Evolutionary conservation across 768 basidiomycete species (phyloP).

Genomic region (Suillus alpinus): DNA sequence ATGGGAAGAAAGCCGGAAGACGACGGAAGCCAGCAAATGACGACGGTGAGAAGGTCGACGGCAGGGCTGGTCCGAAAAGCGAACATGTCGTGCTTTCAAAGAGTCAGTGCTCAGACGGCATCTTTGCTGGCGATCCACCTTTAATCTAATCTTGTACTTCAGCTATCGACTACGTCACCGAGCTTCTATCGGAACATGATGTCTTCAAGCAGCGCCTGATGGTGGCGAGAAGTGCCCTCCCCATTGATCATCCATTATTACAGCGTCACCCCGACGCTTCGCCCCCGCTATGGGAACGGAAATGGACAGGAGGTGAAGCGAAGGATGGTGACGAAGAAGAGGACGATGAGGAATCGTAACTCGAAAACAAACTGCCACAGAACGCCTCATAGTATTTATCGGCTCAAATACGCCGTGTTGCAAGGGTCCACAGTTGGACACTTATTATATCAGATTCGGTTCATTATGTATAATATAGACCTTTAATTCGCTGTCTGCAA

Average conservation of each 20-base stretch:
- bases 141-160: constrained; percentile 6
- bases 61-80: constrained; percentile 84
- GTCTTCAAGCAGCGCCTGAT: constrained; percentile 57
- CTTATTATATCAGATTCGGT: neutral
- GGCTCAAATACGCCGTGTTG: neutral
- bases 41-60: constrained; percentile 68
- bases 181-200: constrained; percentile 59
- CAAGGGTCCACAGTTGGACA: neutral
- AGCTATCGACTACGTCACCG: constrained; percentile 87
- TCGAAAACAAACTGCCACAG: neutral
- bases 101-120: constrained; percentile 50
- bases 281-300: constrained; percentile 71
- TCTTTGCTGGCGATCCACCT: constrained; percentile 1
- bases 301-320: constrained; percentile 76
- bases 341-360: constrained; percentile 42
- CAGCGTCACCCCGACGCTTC: constrained; percentile 21
- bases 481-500: neutral
- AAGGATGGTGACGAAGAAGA: constrained; percentile 43
- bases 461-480: constrained; percentile 1
- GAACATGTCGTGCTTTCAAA: constrained; percentile 88
- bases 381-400: neutral
- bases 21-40: constrained; percentile 40
- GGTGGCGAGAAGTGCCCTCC: constrained; percentile 53
- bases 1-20: constrained; percentile 34
- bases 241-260: constrained; percentile 59